Base-by-base conservation (phyloP, 2,329 filamentous ascomycete species). In the Paecilomyces dactylethromorphus region DNA sequence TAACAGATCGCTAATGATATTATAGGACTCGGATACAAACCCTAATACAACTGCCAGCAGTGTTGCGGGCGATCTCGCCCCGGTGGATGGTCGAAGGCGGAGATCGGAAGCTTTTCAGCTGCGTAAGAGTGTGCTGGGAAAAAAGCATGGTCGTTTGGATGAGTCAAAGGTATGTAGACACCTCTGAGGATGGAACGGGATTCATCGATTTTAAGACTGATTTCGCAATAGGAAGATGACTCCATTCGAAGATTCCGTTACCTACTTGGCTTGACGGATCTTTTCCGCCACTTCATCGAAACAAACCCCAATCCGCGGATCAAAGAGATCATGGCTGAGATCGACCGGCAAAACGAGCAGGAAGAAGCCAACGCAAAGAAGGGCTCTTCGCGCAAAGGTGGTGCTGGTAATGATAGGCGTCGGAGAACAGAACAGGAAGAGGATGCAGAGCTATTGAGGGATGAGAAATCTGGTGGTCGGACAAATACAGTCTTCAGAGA, bases 261-360 rank as follows among this genome's bases (percentile, higher is more conserved):
- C 73, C 84, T 99, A 1, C 84, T 99, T 13, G 95, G 95, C 26
- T 81, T 99, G 56, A 99, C 94, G 15, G 94, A 99, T 70, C 82
- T 99, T 21, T 99, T 99, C 80, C 91, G 95, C 64, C 94, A 99
- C 77, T 99, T 99, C 75, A 99, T 99, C 77, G 92, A 97, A 71
- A 91, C 92, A 8, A 99, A 97, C 71, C 93, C 92, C 4, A 92
- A 99, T 70, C 93, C 94, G 15, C 91, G 90, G 68, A 94, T 97
- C 69, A 90, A 93, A 68, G 90, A 96, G 59, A 91, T 97, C 66
- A 94, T 97, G 83, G 84, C 85, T 55, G 91, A 97, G 75, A 97
- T 97, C 69, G 94, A 99, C 75, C 88, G 91, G 53, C 92, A 96
- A 72, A 95, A 97, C 72, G 87, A 84, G 12, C 90, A 85, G 63